These are phyloP conservation scores for Aspergillus sclerotioniger DNA, from an alignment of 495 filamentous ascomycete genomes.

Conservation along the genomic window DNA sequence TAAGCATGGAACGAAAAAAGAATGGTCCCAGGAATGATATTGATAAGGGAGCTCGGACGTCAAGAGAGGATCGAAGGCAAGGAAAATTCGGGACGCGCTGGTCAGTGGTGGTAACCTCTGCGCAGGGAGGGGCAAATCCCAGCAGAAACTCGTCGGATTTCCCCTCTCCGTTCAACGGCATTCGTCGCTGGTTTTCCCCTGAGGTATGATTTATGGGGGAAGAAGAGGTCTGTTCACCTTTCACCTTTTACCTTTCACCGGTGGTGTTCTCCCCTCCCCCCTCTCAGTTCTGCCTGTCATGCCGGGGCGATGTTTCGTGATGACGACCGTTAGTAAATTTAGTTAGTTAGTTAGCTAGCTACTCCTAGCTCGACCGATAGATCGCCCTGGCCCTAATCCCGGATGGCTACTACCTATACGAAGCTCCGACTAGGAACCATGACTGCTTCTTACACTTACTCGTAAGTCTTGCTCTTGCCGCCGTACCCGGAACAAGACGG, in stretches of 20 bases:
- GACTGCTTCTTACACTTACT: not conserved
- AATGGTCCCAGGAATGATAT: conserved; percentile 10
- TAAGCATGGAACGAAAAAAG: conserved; percentile 6
- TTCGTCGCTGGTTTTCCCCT: not conserved
- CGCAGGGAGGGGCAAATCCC: conserved; percentile 15
- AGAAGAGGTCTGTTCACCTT: not conserved
- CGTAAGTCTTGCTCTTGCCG: conserved; percentile 15
- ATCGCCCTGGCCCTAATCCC: too few relatives aligned
- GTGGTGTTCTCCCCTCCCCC: too few relatives aligned
- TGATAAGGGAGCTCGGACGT: conserved; percentile 21
- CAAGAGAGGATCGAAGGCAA: conserved; percentile 15
- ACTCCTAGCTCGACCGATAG: too few relatives aligned
- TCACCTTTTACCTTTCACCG: not conserved
- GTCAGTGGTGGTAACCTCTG: conserved; percentile 1
- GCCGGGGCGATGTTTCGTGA: too few relatives aligned
- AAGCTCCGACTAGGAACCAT: not conserved
- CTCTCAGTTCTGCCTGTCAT: too few relatives aligned
- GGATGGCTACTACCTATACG: not conserved
- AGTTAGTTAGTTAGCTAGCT: too few relatives aligned
- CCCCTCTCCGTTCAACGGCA: not conserved
- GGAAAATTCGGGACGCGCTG: conserved; percentile 12
- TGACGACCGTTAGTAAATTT: too few relatives aligned
- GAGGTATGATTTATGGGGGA: not conserved
- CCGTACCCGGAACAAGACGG: conserved; percentile 19
- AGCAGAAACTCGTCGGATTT: not conserved